These are phyloP conservation scores for Phytophthora cactorum DNA, from an alignment of 352 stramenopile genomes.

Conservation along the genomic window DNA sequence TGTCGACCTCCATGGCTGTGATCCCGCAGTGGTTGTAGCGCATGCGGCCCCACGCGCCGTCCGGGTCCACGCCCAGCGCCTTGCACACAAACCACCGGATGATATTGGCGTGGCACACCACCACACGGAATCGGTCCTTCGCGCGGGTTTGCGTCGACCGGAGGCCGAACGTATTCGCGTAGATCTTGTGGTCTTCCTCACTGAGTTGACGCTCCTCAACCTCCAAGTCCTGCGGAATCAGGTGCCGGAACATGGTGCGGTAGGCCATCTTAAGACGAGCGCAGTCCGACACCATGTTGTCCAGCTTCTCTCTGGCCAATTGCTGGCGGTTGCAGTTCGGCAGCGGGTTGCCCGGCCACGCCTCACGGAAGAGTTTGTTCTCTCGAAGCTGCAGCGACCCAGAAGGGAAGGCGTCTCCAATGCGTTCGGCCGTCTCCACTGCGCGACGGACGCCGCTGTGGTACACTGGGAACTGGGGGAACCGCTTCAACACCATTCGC, in stretches of 20 bases:
- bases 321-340: slow-evolving; percentile 70
- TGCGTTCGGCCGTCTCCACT: slow-evolving; percentile 55
- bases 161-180: slow-evolving; percentile 56
- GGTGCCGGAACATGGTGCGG: slow-evolving; percentile 70
- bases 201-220: slow-evolving; percentile 52
- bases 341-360: slow-evolving; percentile 70
- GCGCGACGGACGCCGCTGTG: slow-evolving; percentile 64
- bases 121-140: slow-evolving; percentile 58
- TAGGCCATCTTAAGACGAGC: slow-evolving; percentile 69
- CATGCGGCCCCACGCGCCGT: slow-evolving; percentile 76
- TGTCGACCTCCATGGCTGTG: slow-evolving; percentile 69
- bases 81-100: slow-evolving; percentile 80
- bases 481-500: slow-evolving; percentile 62
- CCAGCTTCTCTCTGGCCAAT: slow-evolving; percentile 68
- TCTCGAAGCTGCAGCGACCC: slow-evolving; percentile 49
- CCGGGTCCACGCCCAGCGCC: slow-evolving; percentile 62
- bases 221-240: slow-evolving; percentile 68
- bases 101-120: slow-evolving; percentile 77
- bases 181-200: slow-evolving; percentile 54
- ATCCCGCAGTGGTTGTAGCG: slow-evolving; percentile 74
- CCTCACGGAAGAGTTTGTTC: slow-evolving; percentile 76
- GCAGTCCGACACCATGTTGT: slow-evolving; percentile 78
- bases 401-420: slow-evolving; percentile 48
- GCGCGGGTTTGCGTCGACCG: slow-evolving; percentile 43
- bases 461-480: slow-evolving; percentile 61